Base-by-base conservation (phyloP, 2,329 filamentous ascomycete species). In the Penicillium sp. region DNA sequence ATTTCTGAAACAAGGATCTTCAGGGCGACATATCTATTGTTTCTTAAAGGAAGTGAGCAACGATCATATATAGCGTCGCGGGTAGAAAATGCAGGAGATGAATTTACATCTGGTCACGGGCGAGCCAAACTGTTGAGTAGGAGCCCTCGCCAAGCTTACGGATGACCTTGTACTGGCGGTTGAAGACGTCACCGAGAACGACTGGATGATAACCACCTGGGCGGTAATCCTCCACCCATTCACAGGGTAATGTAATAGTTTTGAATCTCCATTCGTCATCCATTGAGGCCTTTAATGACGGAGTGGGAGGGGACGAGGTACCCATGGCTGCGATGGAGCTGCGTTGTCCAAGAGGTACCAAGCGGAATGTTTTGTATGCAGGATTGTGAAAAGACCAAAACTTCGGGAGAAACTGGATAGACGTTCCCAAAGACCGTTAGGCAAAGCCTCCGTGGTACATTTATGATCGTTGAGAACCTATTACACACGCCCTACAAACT, bases 111-210 rank as follows among this genome's bases (percentile, higher is more conserved):
- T 62, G 57, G 61, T 76, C 69, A 21, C 61, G 64, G 58, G 76
- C 77, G 25, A 80, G 72, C 79, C 76, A 81, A 55, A 80, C 74
- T 9, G 76, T 81, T 29, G 77, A 76, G 60, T 66, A 79, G 13
- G 73, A 73, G 38, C 79, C 78, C 4, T 71, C 73, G 17, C 78
- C 78, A 10, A 81, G 70, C 66, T 81, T 81, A 56, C 77, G 73
- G 50, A 78, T 66, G 36, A 80, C 68, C 51, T 69, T 69, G 61
- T 81, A 81, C 47, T 75, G 73, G 27, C 67, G 69, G 51, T 72
- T 59, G 60, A 79, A 77, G 7, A 65, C 36, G 39, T 81, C 75
- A 27, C 75, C 77, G 12, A 81, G 66, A 10, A 65, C 59, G 13
- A 78, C 69, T 5, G 79, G 77, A 64, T 81, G 77, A 56, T 73